Evolutionary conservation across 306 rosid species (phyloP), one percentile per base, ranked within the genome.

Genomic region (Rubus idaeus): DNA sequence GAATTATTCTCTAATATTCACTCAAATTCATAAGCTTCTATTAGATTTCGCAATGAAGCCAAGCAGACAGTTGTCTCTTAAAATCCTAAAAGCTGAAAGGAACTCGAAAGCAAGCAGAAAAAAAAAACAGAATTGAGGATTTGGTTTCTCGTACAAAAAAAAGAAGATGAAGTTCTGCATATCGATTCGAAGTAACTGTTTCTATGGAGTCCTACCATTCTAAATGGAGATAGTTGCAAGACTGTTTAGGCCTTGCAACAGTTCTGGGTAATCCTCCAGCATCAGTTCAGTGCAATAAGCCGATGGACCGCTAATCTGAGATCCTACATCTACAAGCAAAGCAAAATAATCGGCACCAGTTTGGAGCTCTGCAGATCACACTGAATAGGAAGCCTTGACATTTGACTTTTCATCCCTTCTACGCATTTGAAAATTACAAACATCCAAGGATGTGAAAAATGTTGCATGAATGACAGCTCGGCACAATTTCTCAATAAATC

Each of bases 371-470:
- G 58, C 47, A 69, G 8, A 77, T 42, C 3, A 53, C 42, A 30
- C 58, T 16, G 14, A 41, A 6, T n/a, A 57, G 53, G 26, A 53
- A 67, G 16, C 41, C 67, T 41, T 11, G 50, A 52, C 62, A 45
- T 80, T 74, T 86, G 35, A 71, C 81, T 75, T 70, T 81, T 71
- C 65, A 84, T 64, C 57, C 46, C 64, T 40, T 79, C 39, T 63
- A 61, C 75, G 52, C 57, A 14, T 20, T 74, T 26, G 79, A 77
- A 73, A 71, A 66, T 66, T 71, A 84, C 66, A 83, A 65, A 69
- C 71, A 83, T 63, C 50, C 56, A 88, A 77, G 77, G 81, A 83
- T 75, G 62, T 63, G 77, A 75, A 70, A 23, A 75, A 74, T 64
- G 73, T 21, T 45, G 53, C 81, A 57, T 35, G 75, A 81, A 78